phyloP scores from a whole-genome alignment of 306 rosid species.

The Vigna radiata region DNA sequence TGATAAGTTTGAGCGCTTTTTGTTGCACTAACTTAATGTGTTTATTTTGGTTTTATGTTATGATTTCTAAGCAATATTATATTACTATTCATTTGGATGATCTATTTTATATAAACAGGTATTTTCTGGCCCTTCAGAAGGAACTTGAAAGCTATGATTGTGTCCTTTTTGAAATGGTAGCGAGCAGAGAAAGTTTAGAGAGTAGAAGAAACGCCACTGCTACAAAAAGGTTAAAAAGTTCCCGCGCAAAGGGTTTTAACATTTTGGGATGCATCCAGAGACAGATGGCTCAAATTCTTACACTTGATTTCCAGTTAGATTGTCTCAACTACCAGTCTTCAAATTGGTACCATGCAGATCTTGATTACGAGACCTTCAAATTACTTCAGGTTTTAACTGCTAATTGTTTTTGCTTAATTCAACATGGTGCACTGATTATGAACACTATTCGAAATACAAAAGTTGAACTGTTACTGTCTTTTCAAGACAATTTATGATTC shows the following conservation, averaged over 20 bases:
- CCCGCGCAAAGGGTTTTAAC: slow-evolving; percentile 72
- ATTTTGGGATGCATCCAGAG: slow-evolving; percentile 89
- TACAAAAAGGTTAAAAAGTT: slow-evolving; percentile 58
- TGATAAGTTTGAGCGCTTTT: slow-evolving; percentile 4
- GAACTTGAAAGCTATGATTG: slow-evolving; percentile 89
- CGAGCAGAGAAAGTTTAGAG: slow-evolving; percentile 86
- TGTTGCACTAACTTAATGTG: slow-evolving; percentile 3
- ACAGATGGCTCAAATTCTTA: slow-evolving; percentile 87
- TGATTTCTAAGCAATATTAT: neutral
- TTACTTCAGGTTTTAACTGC: slow-evolving; percentile 75
- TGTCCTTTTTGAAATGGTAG: slow-evolving; percentile 95
- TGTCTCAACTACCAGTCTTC: slow-evolving; percentile 76
- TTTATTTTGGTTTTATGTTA: slow-evolving; percentile 11
- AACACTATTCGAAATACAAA: neutral
- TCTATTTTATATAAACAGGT: slow-evolving; percentile 57
- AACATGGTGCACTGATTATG: slow-evolving; percentile 8
- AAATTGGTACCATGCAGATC: slow-evolving; percentile 96
- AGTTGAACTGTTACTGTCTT: neutral
- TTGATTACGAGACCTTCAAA: slow-evolving; percentile 91
- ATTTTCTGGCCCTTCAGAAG: slow-evolving; percentile 82
- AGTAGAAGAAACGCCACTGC: slow-evolving; percentile 61
- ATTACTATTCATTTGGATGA: slow-evolving; percentile 16
- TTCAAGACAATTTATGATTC: slow-evolving; percentile 33
- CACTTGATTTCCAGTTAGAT: slow-evolving; percentile 88
- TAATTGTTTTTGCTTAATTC: slow-evolving; percentile 24